phyloP scores from a whole-genome alignment of 768 basidiomycete genomes.

The Suillus bovinus region DNA sequence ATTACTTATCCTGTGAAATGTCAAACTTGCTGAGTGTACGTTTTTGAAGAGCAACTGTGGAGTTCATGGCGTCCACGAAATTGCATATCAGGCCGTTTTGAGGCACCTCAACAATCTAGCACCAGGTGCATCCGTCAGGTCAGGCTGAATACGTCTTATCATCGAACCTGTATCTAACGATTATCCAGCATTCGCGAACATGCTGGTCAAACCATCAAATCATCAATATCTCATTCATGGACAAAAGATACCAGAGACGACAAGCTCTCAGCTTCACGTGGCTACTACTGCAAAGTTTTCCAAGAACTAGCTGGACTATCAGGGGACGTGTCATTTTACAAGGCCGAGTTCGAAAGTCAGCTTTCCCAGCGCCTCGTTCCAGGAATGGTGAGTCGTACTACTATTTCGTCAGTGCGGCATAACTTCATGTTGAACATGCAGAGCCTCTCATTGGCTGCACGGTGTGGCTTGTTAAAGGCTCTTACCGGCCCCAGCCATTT shows the following conservation, averaged over 20 bases:
- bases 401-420: not conserved
- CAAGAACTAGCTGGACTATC: conserved; percentile 80
- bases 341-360: conserved; percentile 67
- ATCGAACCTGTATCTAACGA: not conserved
- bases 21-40: not conserved
- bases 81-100: conserved; percentile 81
- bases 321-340: conserved; percentile 77
- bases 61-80: conserved; percentile 60
- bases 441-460: conserved; percentile 74
- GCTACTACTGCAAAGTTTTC: conserved; percentile 59
- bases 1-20: conserved; percentile 36
- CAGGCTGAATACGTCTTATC: conserved; percentile 14
- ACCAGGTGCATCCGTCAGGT: conserved; percentile 84
- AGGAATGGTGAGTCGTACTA: conserved; percentile 49
- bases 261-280: conserved; percentile 58
- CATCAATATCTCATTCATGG: conserved; percentile 78
- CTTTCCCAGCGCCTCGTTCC: conserved; percentile 56
- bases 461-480: conserved; percentile 70
- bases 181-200: conserved; percentile 61
- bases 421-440: conserved; percentile 27
- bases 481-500: conserved; percentile 58
- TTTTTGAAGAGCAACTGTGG: conserved; percentile 38
- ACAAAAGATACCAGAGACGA: conserved; percentile 77
- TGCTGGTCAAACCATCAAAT: conserved; percentile 81
- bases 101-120: conserved; percentile 72